Base-by-base conservation (phyloP, 495 filamentous ascomycete species). In the Aspergillus campestris region DNA sequence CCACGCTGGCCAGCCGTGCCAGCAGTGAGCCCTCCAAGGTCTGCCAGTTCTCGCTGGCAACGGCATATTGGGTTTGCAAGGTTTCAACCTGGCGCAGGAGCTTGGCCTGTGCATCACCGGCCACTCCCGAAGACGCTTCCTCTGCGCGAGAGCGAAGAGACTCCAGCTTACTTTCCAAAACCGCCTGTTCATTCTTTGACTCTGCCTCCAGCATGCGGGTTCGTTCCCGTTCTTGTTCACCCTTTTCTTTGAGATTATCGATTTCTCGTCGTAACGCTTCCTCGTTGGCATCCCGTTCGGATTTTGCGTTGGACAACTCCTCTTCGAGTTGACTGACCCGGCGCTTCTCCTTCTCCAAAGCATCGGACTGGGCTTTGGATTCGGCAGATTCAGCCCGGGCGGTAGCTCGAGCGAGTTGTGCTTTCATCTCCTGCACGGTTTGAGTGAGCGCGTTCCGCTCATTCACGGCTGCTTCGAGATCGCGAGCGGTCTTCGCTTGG, bases 21-120 rank as follows among this genome's bases (percentile, higher is more conserved):
- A 87, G 73, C 37, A 97, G 65, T 0, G 86, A 89, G 9, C 85
- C 78, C 53, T 99, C 91, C 38, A 97, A 86, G 0, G 89, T 86
- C 48, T 96, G 89, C 94, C 94, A 99, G 60, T 97, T 99, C 54
- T 94, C 89, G 49, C 86, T 91, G 3, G 94, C 92, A 40, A 89
- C 80, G 0, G 88, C 83, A 62, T 99, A 94, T 63, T 99, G 94
- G 5, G 85, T 91, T 65, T 97, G 94, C 40, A 99, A 66, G 3
- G 87, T 96, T 71, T 99, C 94, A 28, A 97, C 81, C 64, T 97
- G 94, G 36, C 94, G 80, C 14, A 96, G 70, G 15, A 99, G 72
- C 59, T 96, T 95, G 15, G 84, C 87, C 53, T 94, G 89, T 0
- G 86, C 81, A 58, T 97, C 89, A 6, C 89, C 84, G 6, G 77